A percentile compares a stretch with the other conserved stretches of the same genome.
These are phyloP conservation scores for Micromonas commoda DNA, from an alignment of 139 green algal species.

Conservation along the genomic window DNA sequence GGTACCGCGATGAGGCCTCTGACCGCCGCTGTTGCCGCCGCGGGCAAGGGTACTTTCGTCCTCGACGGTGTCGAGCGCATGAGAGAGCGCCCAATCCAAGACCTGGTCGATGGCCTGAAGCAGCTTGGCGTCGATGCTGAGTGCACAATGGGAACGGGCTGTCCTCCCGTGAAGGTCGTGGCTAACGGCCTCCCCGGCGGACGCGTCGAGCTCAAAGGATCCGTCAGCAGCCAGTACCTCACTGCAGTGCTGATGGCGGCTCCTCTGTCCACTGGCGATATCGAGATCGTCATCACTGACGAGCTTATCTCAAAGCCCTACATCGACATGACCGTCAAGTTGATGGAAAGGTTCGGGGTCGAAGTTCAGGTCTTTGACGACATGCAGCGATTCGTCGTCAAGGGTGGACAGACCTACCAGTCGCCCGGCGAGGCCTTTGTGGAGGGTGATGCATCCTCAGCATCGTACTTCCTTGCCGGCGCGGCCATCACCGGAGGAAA, in stretches of 20 bases:
- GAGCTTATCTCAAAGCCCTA: slow-evolving; percentile 92
- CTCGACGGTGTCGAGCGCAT: slow-evolving; percentile 86
- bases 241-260: slow-evolving; percentile 95
- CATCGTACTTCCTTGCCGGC: slow-evolving; percentile 87
- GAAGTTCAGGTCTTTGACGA: slow-evolving; percentile 30
- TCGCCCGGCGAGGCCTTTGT: slow-evolving; percentile 77
- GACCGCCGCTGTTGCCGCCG: slow-evolving; percentile 90
- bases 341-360: slow-evolving; percentile 78
- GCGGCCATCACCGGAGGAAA: slow-evolving; percentile 85
- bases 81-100: slow-evolving; percentile 88
- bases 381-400: slow-evolving; percentile 29
- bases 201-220: slow-evolving; percentile 52
- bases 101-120: slow-evolving; percentile 44
- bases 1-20: slow-evolving; percentile 96
- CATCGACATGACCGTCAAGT: slow-evolving; percentile 95
- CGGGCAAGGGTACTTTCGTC: slow-evolving; percentile 68
- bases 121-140: slow-evolving; percentile 89
- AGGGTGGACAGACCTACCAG: slow-evolving; percentile 68
- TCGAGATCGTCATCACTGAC: slow-evolving; percentile 82
- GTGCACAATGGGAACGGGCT: slow-evolving; percentile 90
- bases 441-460: slow-evolving; percentile 89
- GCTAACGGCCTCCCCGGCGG: slow-evolving; percentile 75
- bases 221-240: slow-evolving; percentile 78
- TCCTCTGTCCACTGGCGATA: slow-evolving; percentile 66
- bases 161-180: slow-evolving; percentile 82